Base-by-base conservation (phyloP, 108 stramenopile genomes). In the Epipyxis sp. region DNA sequence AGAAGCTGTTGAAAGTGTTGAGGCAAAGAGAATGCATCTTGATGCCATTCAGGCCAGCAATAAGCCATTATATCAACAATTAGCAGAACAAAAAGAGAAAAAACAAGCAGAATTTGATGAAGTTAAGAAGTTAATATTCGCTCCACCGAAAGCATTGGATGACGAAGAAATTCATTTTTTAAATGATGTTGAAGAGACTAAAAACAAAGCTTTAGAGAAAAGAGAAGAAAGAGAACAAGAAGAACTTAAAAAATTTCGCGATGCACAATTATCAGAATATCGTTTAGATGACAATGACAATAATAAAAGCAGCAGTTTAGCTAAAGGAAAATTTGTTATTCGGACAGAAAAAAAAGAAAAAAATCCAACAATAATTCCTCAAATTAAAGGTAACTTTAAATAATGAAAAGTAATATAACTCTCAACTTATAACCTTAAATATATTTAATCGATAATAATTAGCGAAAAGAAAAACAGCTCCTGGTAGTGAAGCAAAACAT, bases 71-170 rank as follows among this genome's bases (percentile, higher is more conserved):
- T 79, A 29, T 62, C 32, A 79, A 46, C 78, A 79, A 69, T 44
- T 79, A 35, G 78, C 61, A 20, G 78, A 79, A 46, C 78, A 79
- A 79, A 69, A 68, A 34, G 35, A 79, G n/a, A 79, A 79, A 45
- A 79, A 79, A 69, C 61, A 79, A 69, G 78, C 29, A 1, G 78
- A 79, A 69, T 79, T 69, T 68, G 78, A 79, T 68, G 78, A 65
- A 0, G 40, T 40, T 42, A 79, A 65, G 29, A 79, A 79, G 39
- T 69, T 68, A 32, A 79, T 79, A n/a, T 79, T 79, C 10, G 54
- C 78, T 50, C 58, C 78, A 6, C 78, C 78, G 29, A 79, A 79
- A 50, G 78, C 78, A 34, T 30, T 79, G 13, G 78, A 79, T 34
- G 78, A 79, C 27, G 78, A 42, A 69, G 78, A 79, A 16, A 27